These are phyloP conservation scores for Phytophthora brassicae DNA, from an alignment of 352 stramenopile species.

Conservation along the genomic window DNA sequence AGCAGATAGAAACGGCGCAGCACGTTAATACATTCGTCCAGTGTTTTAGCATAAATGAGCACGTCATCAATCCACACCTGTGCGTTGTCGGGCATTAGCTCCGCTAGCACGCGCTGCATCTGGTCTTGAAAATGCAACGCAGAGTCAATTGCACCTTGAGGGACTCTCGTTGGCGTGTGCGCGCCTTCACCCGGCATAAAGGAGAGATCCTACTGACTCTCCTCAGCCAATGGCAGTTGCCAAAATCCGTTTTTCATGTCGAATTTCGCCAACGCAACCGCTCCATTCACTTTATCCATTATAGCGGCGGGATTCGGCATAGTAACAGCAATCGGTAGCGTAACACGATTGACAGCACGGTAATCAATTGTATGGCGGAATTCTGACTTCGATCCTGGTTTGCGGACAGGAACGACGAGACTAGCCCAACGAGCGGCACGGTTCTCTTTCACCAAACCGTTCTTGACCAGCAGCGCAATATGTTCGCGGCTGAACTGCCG, in stretches of 20 bases:
- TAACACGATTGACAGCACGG: not conserved
- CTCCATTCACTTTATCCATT: not conserved
- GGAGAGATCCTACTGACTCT: constrained; percentile 7
- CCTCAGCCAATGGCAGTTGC: constrained; percentile 14
- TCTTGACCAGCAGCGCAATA: not conserved
- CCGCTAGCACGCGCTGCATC: not conserved
- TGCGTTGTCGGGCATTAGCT: not conserved
- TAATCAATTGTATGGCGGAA: not conserved
- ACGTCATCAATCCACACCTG: constrained; percentile 32
- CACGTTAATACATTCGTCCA: no score
- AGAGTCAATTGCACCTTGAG: constrained; percentile 4
- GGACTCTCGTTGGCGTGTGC: constrained; percentile 3
- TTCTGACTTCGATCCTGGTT: not conserved
- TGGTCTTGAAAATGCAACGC: constrained; percentile 11
- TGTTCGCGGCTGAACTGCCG: not conserved
- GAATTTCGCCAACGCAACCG: not conserved
- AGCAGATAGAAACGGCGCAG: no score
- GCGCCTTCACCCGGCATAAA: constrained; percentile 25
- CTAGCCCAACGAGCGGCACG: not conserved
- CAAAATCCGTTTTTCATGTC: constrained; percentile 28
- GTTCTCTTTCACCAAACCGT: not conserved
- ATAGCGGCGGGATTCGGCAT: not conserved
- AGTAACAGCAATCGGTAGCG: not conserved
- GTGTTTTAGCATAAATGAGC: constrained; percentile 9
- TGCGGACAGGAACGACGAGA: not conserved